phyloP scores from a whole-genome alignment of 2,329 filamentous ascomycete species.

The Fusarium anthophilum region DNA sequence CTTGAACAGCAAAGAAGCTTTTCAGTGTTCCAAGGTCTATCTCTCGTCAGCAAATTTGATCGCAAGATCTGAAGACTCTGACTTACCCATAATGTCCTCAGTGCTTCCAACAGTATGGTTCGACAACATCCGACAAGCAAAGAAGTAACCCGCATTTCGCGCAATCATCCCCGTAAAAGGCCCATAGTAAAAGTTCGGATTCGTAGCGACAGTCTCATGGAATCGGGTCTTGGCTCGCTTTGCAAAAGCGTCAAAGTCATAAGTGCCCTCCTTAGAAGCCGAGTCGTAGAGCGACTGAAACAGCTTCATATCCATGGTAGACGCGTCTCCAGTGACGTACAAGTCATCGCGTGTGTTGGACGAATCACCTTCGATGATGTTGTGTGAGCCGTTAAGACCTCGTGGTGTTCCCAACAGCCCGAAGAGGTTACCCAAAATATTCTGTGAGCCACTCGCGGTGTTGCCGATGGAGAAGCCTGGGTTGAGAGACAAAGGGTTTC shows the following conservation, averaged over 20 bases:
- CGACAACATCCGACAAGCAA: constrained; percentile 3
- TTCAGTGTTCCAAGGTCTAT: constrained; percentile 2
- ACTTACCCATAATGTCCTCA: neutral
- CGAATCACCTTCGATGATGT: constrained; percentile 19
- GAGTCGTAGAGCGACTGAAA: constrained; percentile 16
- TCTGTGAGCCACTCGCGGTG: neutral
- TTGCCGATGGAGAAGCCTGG: constrained; percentile 19
- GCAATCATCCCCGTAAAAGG: constrained; percentile 19
- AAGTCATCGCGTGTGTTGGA: constrained; percentile 13
- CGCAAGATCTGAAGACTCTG: rapidly evolving
- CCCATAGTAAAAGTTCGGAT: constrained; percentile 24
- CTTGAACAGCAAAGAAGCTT: constrained; percentile 7
- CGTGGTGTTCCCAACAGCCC: constrained; percentile 14
- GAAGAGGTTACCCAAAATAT: constrained; percentile 8
- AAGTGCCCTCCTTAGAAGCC: constrained; percentile 4
- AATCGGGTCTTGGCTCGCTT: constrained; percentile 7
- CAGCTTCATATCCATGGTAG: neutral
- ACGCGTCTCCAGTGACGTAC: constrained; percentile 19
- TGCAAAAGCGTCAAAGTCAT: constrained; percentile 10
- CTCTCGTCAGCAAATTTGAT: rapidly evolving
- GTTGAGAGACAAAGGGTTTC: constrained; percentile 9
- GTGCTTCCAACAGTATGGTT: constrained; percentile 14
- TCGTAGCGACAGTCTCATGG: neutral
- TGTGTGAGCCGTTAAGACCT: constrained; percentile 8
- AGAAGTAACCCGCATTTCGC: constrained; percentile 15